Conservation (phyloP, 352 stramenopile genomes). For the Pythium dissotocum region DNA sequence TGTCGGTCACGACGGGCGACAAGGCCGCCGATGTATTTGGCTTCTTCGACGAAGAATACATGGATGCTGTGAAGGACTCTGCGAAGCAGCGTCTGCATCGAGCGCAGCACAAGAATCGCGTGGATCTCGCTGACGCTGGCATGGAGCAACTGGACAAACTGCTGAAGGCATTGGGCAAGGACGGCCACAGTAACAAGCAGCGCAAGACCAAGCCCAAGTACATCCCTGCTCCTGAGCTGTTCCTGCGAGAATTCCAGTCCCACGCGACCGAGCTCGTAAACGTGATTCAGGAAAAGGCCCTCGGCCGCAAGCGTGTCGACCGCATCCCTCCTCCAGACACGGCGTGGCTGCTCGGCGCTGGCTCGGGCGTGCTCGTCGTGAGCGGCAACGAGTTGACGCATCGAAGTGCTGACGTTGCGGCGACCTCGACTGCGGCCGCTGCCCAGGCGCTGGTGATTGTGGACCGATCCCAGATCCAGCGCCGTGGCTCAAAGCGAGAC, state of each 20-base stretch:
- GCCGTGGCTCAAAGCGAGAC: slow-evolving; percentile 48
- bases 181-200: slow-evolving; percentile 66
- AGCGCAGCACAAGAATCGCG: slow-evolving; percentile 62
- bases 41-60: slow-evolving; percentile 67
- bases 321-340: slow-evolving; percentile 67
- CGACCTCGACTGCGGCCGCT: neutral
- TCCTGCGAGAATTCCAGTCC: slow-evolving; percentile 68
- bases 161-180: slow-evolving; percentile 60
- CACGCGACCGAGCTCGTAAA: slow-evolving; percentile 71
- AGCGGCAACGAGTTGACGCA: slow-evolving; percentile 31
- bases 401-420: neutral
- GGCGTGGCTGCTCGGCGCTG: slow-evolving; percentile 54
- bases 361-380: slow-evolving; percentile 54
- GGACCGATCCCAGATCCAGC: slow-evolving; percentile 44
- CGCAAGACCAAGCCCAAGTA: slow-evolving; percentile 75
- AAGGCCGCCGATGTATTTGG: slow-evolving; percentile 41
- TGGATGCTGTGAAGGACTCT: slow-evolving; percentile 58
- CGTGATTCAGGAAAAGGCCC: slow-evolving; percentile 67
- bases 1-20: slow-evolving; percentile 6
- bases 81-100: slow-evolving; percentile 59
- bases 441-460: slow-evolving; percentile 45
- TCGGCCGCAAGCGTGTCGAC: slow-evolving; percentile 61
- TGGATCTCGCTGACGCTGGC: slow-evolving; percentile 68
- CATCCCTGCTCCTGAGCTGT: slow-evolving; percentile 63
- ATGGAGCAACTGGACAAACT: slow-evolving; percentile 77